These are phyloP conservation scores for Aspergillus egyptiacus DNA, from an alignment of 495 filamentous ascomycete species.

Conservation along the genomic window DNA sequence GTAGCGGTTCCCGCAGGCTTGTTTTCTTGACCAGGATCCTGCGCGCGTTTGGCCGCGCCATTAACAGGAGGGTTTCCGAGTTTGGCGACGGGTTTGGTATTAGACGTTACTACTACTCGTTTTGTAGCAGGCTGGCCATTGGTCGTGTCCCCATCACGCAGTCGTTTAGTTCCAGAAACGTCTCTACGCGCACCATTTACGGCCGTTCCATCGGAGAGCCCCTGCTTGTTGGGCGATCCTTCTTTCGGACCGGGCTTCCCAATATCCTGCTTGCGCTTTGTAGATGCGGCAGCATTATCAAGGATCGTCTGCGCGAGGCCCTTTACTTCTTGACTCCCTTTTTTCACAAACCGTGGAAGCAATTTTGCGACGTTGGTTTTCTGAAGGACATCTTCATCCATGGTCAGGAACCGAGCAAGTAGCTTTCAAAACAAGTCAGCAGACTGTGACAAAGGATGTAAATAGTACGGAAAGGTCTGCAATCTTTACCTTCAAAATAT, in stretches of 20 bases:
- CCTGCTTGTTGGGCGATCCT: slow-evolving; percentile 27
- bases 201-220: slow-evolving; percentile 20
- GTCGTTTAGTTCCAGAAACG: slow-evolving; percentile 41
- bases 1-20: slow-evolving; percentile 28
- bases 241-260: slow-evolving; percentile 30
- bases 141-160: slow-evolving; percentile 38
- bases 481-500: slow-evolving; percentile 52
- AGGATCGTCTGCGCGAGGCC: slow-evolving; percentile 50
- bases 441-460: neutral
- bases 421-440: slow-evolving; percentile 37
- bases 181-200: slow-evolving; percentile 24
- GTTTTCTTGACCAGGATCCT: slow-evolving; percentile 23
- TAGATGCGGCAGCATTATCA: slow-evolving; percentile 50
- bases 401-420: slow-evolving; percentile 55
- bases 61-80: slow-evolving; percentile 14
- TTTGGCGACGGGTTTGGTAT: slow-evolving; percentile 23
- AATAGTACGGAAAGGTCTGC: neutral
- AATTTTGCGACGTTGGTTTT: slow-evolving; percentile 64
- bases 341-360: slow-evolving; percentile 56
- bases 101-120: slow-evolving; percentile 32
- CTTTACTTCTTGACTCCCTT: slow-evolving; percentile 58
- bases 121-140: slow-evolving; percentile 35
- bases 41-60: slow-evolving; percentile 21
- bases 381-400: slow-evolving; percentile 56
- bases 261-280: slow-evolving; percentile 43